These are phyloP conservation scores for Periconia sp. DNA, from an alignment of 2,329 filamentous ascomycete genomes.

Conservation along the genomic window DNA sequence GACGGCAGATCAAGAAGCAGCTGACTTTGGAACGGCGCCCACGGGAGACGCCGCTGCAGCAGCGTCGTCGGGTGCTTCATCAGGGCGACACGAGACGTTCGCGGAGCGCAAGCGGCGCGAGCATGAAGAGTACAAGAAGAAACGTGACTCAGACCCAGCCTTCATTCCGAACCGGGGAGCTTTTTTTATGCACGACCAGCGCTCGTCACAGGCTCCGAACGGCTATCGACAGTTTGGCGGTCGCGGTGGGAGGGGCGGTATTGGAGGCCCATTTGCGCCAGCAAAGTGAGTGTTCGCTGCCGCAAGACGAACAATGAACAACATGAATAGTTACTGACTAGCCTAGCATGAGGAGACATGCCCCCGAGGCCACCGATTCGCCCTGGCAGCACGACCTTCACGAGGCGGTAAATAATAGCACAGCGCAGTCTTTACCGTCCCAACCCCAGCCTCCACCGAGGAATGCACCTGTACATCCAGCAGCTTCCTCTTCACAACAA, in stretches of 20 bases:
- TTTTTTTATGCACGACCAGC: constrained; percentile 97
- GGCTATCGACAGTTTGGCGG: constrained; percentile 72
- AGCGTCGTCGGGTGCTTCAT: constrained; percentile 44
- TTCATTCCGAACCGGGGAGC: constrained; percentile 93
- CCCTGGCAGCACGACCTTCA: constrained; percentile 97
- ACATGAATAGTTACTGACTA: constrained; percentile 17
- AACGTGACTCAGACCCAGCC: constrained; percentile 85
- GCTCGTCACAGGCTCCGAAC: constrained; percentile 77
- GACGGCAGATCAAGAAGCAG: constrained; percentile 48
- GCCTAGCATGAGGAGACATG: constrained; percentile 48
- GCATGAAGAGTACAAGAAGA: constrained; percentile 88
- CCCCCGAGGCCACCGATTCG: constrained; percentile 65
- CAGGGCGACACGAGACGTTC: constrained; percentile 59
- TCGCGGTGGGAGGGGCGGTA: constrained; percentile 63
- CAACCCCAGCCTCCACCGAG: constrained; percentile 24
- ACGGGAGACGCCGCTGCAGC: constrained; percentile 41
- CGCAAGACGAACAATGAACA: constrained; percentile 13
- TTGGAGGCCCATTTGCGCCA: constrained; percentile 62
- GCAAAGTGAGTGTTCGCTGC: constrained; percentile 61
- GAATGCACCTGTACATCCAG: constrained; percentile 21
- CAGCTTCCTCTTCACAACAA: constrained; percentile 24
- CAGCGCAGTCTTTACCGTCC: constrained; percentile 33
- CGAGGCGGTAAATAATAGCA: constrained; percentile 62
- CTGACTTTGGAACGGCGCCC: constrained; percentile 59
- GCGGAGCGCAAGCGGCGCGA: constrained; percentile 79